These are phyloP conservation scores for Phytophthora brassicae DNA, from an alignment of 352 stramenopile genomes.

Conservation along the genomic window DNA sequence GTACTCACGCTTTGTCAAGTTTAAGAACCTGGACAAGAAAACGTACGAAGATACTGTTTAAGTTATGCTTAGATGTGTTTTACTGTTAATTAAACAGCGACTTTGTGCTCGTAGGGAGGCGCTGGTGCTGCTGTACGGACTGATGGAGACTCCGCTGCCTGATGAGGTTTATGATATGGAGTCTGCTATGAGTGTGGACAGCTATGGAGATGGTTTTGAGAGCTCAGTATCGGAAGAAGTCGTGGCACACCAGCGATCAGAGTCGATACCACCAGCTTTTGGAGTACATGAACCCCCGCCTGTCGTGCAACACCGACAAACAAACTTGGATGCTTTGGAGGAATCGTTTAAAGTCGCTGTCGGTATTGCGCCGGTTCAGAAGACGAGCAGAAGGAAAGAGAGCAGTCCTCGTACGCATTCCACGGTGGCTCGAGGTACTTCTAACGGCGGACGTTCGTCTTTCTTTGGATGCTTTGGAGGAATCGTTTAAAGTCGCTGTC, in stretches of 20 bases:
- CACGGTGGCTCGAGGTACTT: neutral
- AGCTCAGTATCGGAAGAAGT: slow-evolving; percentile 18
- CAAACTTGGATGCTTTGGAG: slow-evolving; percentile 61
- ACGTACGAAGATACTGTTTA: slow-evolving; percentile 34
- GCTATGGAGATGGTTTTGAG: slow-evolving; percentile 8
- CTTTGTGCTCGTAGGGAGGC: slow-evolving; percentile 45
- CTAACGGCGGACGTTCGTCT: too few relatives aligned
- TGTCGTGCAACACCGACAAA: slow-evolving; percentile 17
- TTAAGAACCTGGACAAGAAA: slow-evolving; percentile 75
- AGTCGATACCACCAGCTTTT: slow-evolving; percentile 32
- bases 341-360: slow-evolving; percentile 82
- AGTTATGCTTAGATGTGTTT: neutral
- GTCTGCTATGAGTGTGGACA: slow-evolving; percentile 16
- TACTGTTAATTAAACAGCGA: slow-evolving; percentile 3
- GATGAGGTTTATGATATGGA: slow-evolving; percentile 14
- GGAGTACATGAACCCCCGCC: neutral
- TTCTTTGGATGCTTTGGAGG: slow-evolving; percentile 66
- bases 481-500: slow-evolving; percentile 80
- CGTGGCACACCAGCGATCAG: slow-evolving; percentile 21
- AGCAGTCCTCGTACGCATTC: slow-evolving; percentile 21
- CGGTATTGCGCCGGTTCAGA: slow-evolving; percentile 52
- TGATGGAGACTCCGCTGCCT: slow-evolving; percentile 58
- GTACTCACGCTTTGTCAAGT: slow-evolving; percentile 79
- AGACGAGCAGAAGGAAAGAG: slow-evolving; percentile 27
- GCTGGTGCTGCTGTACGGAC: slow-evolving; percentile 57